A percentile compares a stretch with the other conserved stretches of the same genome.
Conservation (phyloP, 106 monocot species). For the Dendrobium nobile region DNA sequence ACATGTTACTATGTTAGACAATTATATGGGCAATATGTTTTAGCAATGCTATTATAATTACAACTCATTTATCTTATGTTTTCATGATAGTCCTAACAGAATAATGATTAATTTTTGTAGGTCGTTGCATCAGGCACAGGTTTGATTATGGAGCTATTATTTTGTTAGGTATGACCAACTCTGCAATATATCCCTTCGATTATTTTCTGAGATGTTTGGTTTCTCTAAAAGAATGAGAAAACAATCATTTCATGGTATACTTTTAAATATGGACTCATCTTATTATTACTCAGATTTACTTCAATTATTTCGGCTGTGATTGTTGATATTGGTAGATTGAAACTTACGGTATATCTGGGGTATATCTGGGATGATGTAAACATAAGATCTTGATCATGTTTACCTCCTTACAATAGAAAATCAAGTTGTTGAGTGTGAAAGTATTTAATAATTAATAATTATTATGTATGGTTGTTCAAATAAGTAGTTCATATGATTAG, state of each 20-base stretch:
- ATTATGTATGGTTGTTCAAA: no score
- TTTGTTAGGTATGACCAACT: constrained; percentile 48
- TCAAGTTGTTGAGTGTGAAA: no score
- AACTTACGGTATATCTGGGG: no score
- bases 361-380: no score
- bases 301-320: neutral
- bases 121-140: constrained; percentile 90
- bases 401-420: no score
- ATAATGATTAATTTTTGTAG: constrained; percentile 26
- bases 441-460: no score
- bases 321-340: neutral
- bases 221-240: neutral
- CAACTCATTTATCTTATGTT: neutral
- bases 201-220: neutral
- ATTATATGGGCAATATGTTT: neutral
- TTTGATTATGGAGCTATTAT: constrained; percentile 92
- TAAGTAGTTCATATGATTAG: no score
- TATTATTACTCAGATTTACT: neutral
- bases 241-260: neutral
- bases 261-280: no score
- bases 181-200: neutral
- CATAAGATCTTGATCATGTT: no score
- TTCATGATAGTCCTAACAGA: neutral
- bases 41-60: neutral
- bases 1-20: neutral